Evolutionary conservation across 2,329 filamentous ascomycete species (phyloP).

Genomic region (Colletotrichum liriopes): DNA sequence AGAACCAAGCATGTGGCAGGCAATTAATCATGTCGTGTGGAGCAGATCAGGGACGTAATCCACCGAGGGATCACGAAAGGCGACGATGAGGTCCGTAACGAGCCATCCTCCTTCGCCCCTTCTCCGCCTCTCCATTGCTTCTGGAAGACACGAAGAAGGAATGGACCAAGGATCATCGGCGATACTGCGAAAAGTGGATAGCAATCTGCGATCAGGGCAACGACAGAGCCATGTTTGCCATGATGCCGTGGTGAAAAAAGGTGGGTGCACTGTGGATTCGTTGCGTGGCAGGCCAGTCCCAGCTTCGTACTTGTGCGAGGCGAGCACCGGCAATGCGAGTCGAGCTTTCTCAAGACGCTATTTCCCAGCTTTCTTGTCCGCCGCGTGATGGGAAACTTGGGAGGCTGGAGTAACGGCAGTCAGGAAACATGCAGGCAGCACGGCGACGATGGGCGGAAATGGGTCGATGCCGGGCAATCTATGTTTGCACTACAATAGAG

Average conservation of each 20-base stretch:
- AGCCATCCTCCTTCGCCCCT: constrained; percentile 14
- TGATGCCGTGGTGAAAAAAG: constrained; percentile 28
- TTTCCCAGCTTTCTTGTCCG: background rate
- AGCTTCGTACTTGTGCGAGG: constrained; percentile 20
- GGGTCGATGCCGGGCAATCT: background rate
- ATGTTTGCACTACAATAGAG: constrained; percentile 7
- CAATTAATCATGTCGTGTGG: constrained; percentile 5
- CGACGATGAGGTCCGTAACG: background rate
- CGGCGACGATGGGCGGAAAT: background rate
- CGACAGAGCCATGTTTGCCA: constrained; percentile 35
- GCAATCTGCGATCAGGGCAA: constrained; percentile 32
- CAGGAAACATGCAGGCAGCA: background rate
- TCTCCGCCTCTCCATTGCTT: constrained; percentile 39
- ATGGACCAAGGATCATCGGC: constrained; percentile 36
- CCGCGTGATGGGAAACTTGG: background rate
- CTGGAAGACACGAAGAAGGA: constrained; percentile 39
- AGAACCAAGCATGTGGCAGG: constrained; percentile 1
- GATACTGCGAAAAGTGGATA: constrained; percentile 38
- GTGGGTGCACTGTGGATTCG: constrained; percentile 18
- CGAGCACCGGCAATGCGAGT: constrained; percentile 37
- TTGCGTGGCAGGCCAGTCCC: constrained; percentile 37
- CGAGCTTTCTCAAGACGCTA: background rate
- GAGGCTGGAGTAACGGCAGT: background rate
- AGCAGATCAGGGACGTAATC: constrained; percentile 17
- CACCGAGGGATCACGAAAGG: constrained; percentile 19